phyloP scores from a whole-genome alignment of 2,329 filamentous ascomycete species.

The Aureobasidium namibiae region DNA sequence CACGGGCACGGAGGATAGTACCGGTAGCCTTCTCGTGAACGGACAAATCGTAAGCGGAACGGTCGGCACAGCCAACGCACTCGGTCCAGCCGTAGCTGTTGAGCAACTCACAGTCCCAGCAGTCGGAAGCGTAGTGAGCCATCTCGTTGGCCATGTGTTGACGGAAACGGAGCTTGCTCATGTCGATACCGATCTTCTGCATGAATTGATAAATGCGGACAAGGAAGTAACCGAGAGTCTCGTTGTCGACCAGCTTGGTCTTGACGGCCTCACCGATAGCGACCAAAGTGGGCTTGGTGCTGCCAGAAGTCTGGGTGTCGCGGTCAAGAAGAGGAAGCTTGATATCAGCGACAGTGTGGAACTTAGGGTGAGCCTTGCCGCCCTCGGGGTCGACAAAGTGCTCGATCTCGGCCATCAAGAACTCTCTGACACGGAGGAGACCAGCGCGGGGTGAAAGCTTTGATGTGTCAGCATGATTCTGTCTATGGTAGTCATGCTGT shows the following conservation, averaged over 20 bases:
- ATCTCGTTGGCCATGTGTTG: conserved; percentile 92
- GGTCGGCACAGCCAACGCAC: conserved; percentile 93
- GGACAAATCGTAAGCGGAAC: conserved; percentile 86
- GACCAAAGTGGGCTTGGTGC: conserved; percentile 65
- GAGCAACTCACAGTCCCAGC: conserved; percentile 91
- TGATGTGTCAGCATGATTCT: neutral
- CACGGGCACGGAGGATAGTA: conserved; percentile 65
- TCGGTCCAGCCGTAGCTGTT: conserved; percentile 97
- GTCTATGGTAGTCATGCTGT: neutral
- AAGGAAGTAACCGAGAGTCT: conserved; percentile 96
- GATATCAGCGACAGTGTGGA: conserved; percentile 73
- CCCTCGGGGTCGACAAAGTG: conserved; percentile 93
- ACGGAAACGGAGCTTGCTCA: conserved; percentile 83
- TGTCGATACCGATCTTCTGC: conserved; percentile 77
- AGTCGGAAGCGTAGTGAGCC: conserved; percentile 93
- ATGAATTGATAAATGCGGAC: conserved; percentile 90
- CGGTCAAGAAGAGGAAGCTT: conserved; percentile 80
- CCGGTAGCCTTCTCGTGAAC: conserved; percentile 93
- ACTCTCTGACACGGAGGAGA: conserved; percentile 88
- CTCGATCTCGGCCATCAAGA: conserved; percentile 98
- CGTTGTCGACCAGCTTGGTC: conserved; percentile 80
- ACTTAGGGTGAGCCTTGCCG: conserved; percentile 89
- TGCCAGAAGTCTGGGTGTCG: conserved; percentile 76
- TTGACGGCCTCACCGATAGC: conserved; percentile 81
- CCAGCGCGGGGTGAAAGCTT: conserved; percentile 80